Percentiles rank a stretch among this genome's conserved stretches.
phyloP scores from a whole-genome alignment of 2,329 filamentous ascomycete species.

The Clonostachys rosea region DNA sequence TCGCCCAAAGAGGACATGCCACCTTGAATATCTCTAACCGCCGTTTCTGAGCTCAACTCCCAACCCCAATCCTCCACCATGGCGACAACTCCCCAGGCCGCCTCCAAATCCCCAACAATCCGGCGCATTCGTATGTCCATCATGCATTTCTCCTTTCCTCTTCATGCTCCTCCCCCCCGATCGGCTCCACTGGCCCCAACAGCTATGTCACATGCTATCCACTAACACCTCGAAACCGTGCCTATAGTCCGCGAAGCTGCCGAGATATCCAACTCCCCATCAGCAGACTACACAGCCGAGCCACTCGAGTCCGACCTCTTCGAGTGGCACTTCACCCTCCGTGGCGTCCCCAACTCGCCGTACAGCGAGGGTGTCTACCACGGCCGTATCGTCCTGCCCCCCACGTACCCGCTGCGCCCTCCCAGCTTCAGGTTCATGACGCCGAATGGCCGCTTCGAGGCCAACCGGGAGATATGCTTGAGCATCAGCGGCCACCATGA shows the following conservation, averaged over 20 bases:
- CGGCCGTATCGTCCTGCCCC: slow-evolving; percentile 86
- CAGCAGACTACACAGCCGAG: slow-evolving; percentile 77
- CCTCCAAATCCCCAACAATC: slow-evolving; percentile 77
- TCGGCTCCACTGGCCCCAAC: background rate
- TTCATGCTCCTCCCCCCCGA: background rate
- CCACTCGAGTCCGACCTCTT: slow-evolving; percentile 89
- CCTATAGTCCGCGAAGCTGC: slow-evolving; percentile 77
- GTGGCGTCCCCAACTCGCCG: slow-evolving; percentile 75
- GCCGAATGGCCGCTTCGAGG: slow-evolving; percentile 87
- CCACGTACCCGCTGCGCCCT: slow-evolving; percentile 85
- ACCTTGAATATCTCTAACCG: background rate
- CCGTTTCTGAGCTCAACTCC: background rate
- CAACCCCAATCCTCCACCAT: slow-evolving; percentile 15
- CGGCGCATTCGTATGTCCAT: slow-evolving; percentile 68
- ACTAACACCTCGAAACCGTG: background rate
- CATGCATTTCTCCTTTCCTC: background rate
- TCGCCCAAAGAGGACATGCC: background rate
- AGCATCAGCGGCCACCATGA: slow-evolving; percentile 94
- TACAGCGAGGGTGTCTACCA: slow-evolving; percentile 88
- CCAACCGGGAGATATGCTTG: slow-evolving; percentile 94
- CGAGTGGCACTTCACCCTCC: slow-evolving; percentile 99
- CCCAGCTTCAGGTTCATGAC: slow-evolving; percentile 96
- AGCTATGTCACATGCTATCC: background rate
- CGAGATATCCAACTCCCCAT: slow-evolving; percentile 76
- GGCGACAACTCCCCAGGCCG: slow-evolving; percentile 45